Conservation (phyloP, 2,329 filamentous ascomycete genomes). For the Alternaria dauci region DNA sequence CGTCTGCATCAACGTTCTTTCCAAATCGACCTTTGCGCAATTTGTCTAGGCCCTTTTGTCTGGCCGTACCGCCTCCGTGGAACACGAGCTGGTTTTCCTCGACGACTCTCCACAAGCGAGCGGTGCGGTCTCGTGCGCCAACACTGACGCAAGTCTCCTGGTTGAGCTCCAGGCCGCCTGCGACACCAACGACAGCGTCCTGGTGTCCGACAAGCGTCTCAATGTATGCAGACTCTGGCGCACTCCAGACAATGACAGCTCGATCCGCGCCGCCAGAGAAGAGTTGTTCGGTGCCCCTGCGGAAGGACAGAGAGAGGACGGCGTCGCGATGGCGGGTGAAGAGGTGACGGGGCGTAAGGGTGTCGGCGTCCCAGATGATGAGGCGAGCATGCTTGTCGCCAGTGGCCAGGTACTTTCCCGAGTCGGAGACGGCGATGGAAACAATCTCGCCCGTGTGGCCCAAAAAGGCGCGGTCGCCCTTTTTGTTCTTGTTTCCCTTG, state of each 20-base stretch:
- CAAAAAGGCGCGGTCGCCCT: slow-evolving; percentile 67
- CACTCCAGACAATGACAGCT: slow-evolving; percentile 93
- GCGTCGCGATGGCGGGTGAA: slow-evolving; percentile 93
- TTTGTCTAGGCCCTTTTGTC: slow-evolving; percentile 51
- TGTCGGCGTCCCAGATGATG: slow-evolving; percentile 86
- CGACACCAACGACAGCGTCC: slow-evolving; percentile 85
- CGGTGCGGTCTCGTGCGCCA: slow-evolving; percentile 88
- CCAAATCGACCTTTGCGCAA: slow-evolving; percentile 48
- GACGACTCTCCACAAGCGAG: slow-evolving; percentile 92
- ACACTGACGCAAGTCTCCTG: slow-evolving; percentile 92
- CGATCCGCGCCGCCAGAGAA: slow-evolving; percentile 92
- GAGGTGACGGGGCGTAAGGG: slow-evolving; percentile 78
- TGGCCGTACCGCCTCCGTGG: slow-evolving; percentile 73
- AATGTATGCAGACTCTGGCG: slow-evolving; percentile 91
- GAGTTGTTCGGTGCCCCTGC: slow-evolving; percentile 85
- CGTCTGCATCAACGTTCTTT: slow-evolving; percentile 42
- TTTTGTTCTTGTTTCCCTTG: slow-evolving; percentile 67
- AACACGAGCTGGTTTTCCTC: slow-evolving; percentile 97
- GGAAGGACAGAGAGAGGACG: slow-evolving; percentile 84
- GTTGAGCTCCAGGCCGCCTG: slow-evolving; percentile 64
- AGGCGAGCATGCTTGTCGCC: slow-evolving; percentile 85
- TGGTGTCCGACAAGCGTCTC: slow-evolving; percentile 98
- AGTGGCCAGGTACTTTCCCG: slow-evolving; percentile 90
- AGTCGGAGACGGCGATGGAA: slow-evolving; percentile 83
- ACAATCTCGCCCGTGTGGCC: slow-evolving; percentile 84